A percentile compares a stretch with the other conserved stretches of the same genome.
Conservation (phyloP, 1,284 basidiomycete genomes). For the Ustilago vetiveriae region DNA sequence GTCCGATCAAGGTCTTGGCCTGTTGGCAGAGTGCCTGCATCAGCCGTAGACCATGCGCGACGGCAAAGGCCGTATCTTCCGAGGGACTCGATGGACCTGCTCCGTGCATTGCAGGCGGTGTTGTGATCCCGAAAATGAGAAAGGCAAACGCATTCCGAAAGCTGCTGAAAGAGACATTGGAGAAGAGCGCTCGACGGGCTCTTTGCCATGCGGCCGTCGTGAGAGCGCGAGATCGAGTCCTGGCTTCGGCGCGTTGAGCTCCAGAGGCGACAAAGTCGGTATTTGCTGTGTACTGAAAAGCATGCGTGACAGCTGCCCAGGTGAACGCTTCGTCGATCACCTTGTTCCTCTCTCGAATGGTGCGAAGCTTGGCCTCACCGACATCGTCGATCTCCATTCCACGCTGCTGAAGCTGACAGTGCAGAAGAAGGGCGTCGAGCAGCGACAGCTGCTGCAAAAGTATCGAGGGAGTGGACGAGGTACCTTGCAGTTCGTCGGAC, state of each 20-base stretch:
- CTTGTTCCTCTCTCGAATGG: slow-evolving; percentile 3
- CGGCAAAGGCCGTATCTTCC: slow-evolving; percentile 6
- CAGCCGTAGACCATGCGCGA: slow-evolving; percentile 4
- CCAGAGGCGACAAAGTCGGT: slow-evolving; percentile 2
- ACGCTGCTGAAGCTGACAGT: not conserved
- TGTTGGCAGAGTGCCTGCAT: slow-evolving; percentile 2
- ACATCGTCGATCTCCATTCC: slow-evolving; percentile 1
- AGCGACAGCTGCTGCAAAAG: slow-evolving; percentile 3
- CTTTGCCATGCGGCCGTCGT: slow-evolving; percentile 4
- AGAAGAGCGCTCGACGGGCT: slow-evolving; percentile 2
- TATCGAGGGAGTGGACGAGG: not conserved
- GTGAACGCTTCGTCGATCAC: slow-evolving; percentile 6
- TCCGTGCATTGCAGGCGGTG: not conserved
- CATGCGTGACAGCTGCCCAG: slow-evolving; percentile 6
- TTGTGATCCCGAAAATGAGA: slow-evolving; percentile 4
- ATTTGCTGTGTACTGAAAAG: slow-evolving; percentile 4
- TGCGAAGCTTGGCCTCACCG: not conserved
- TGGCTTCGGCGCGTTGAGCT: slow-evolving; percentile 8
- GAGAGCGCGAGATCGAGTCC: slow-evolving; percentile 2
- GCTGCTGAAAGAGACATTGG: slow-evolving; percentile 8
- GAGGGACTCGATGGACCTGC: slow-evolving; percentile 1
- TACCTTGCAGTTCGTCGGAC: not conserved
- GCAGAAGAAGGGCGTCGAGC: slow-evolving; percentile 5
- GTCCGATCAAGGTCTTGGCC: not conserved
- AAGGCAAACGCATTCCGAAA: slow-evolving; percentile 8